Base-by-base conservation (phyloP, 2,329 filamentous ascomycete species). In the Colletotrichum sublineola region DNA sequence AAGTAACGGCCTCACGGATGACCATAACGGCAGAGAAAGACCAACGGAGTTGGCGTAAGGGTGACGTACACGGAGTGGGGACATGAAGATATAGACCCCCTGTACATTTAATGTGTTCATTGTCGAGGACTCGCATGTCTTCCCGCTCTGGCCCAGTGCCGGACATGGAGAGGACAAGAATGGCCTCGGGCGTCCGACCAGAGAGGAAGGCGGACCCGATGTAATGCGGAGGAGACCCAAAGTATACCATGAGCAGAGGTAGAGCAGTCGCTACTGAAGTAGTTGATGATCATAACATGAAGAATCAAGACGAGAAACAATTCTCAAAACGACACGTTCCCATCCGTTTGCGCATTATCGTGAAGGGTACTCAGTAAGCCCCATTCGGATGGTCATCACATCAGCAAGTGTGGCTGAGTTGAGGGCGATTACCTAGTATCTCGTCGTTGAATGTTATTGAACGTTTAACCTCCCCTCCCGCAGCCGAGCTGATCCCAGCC, bases 261-360 rank as follows among this genome's bases (percentile, higher is more conserved):
- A 75, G 62, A 73, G 64, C 74, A 75, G 68, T 75, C 74, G 74
- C 74, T 75, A 75, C 72, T 73, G 71, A 62, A 64, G 70, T 70
- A 73, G 70, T 73, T 70, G 70, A 73, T 73, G 70, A 68, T 33
- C 20, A 52, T 38, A 53, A 63, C 18, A 44, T 44, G 40, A 48
- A 71, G 65, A 67, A 65, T 57, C 12, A 72, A 70, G 56, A 57
- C 55, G 66, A 70, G 66, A 69, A 44, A 24, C 52, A 46, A 53
- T 58, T 58, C 66, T 68, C 66, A 46, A 46, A 52, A 44, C 33
- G 5, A n/a, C 0, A 31, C 3, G 1, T 7, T 24, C n/a, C 15
- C 36, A 20, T n/a, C 2, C 2, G 3, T 8, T 5, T 0, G 29
- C 14, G 3, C 9, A 7, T 8, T 3, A 31, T n/a, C 5, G 24